Evolutionary conservation across 352 stramenopile genomes (phyloP).

Genomic region (Phytopythium ostracodes): DNA sequence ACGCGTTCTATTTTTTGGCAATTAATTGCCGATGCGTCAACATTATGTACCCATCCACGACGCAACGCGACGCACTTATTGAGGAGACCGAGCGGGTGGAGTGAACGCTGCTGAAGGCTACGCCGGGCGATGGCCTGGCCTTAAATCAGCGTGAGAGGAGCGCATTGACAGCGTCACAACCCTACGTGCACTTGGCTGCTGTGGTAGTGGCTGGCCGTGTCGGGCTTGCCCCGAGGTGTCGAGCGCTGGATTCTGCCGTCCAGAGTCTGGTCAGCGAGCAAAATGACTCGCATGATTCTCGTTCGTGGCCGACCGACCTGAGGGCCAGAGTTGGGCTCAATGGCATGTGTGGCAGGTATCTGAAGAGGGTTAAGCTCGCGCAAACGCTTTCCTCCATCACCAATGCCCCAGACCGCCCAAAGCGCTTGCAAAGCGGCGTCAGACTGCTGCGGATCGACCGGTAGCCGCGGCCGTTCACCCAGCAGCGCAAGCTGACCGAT

Average conservation of each 20-base stretch:
- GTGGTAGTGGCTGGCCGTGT: neutral
- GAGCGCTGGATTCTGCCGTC: neutral
- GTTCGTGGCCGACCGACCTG: neutral
- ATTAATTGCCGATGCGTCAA: neutral
- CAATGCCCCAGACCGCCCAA: too few relatives aligned
- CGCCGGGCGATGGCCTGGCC: too few relatives aligned
- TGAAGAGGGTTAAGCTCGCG: too few relatives aligned
- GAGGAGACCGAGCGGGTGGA: neutral
- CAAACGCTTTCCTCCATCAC: too few relatives aligned
- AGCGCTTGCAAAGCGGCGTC: too few relatives aligned
- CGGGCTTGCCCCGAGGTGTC: neutral
- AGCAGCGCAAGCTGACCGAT: too few relatives aligned
- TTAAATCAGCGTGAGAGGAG: neutral
- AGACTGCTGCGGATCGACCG: neutral
- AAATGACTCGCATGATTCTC: neutral
- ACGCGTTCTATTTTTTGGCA: slow-evolving; percentile 3
- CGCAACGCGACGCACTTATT: neutral
- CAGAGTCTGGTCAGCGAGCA: neutral
- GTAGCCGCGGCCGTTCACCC: neutral
- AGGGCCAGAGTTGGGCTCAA: neutral
- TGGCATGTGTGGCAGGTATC: too few relatives aligned
- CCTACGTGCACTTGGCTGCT: too few relatives aligned
- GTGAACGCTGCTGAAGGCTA: neutral
- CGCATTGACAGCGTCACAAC: neutral
- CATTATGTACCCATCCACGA: neutral